Percentiles rank a stretch among this genome's conserved stretches.
These are phyloP conservation scores for Boletus sp. DNA, from an alignment of 768 basidiomycete species.

Conservation along the genomic window DNA sequence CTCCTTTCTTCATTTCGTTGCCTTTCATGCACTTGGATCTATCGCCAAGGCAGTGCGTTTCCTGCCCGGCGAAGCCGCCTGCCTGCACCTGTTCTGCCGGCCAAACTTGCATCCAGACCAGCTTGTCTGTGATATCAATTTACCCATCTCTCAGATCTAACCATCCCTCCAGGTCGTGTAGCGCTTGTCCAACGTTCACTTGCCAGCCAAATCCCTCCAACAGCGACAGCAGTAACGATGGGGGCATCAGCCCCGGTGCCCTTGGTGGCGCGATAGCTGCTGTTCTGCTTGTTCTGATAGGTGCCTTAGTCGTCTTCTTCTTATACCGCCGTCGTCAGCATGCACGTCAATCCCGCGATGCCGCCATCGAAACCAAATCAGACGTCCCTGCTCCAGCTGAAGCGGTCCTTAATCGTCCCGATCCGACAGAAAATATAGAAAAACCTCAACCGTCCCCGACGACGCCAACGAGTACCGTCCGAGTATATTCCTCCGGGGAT, in stretches of 20 bases:
- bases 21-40: constrained; percentile 35
- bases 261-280: constrained; percentile 73
- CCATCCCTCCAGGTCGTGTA: constrained; percentile 48
- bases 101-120: constrained; percentile 59
- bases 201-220: constrained; percentile 41
- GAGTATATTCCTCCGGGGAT: constrained; percentile 47
- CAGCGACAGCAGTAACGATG: constrained; percentile 25
- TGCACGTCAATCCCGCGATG: constrained; percentile 34
- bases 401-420: constrained; percentile 77
- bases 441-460: constrained; percentile 37
- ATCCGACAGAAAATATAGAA: constrained; percentile 76
- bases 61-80: constrained; percentile 46
- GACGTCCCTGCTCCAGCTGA: constrained; percentile 74
- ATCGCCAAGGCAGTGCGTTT: constrained; percentile 45
- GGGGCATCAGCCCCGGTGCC: constrained; percentile 61
- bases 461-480: constrained; percentile 34
- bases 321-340: constrained; percentile 62
- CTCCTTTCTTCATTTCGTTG: constrained; percentile 31
- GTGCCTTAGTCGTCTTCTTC: constrained; percentile 50
- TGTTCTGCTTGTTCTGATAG: constrained; percentile 53
- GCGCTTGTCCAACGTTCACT: constrained; percentile 46
- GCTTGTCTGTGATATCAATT: constrained; percentile 42
- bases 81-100: constrained; percentile 52
- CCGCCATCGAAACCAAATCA: constrained; percentile 40
- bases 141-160: constrained; percentile 4